Conservation (phyloP, 768 basidiomycete species). For the Lactarius psammicola region DNA sequence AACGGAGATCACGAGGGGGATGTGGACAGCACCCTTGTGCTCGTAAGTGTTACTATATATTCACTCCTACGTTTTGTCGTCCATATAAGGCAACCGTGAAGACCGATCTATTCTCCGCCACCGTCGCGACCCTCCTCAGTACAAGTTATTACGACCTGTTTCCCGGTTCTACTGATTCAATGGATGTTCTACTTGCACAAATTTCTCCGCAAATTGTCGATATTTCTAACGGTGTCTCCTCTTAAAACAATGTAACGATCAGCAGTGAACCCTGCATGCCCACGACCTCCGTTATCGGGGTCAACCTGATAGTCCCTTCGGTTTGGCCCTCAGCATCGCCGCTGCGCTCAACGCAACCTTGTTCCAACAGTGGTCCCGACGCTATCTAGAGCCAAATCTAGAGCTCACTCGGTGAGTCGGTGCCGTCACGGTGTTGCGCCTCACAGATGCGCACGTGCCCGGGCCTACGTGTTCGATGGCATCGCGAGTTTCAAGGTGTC, state of each 20-base stretch:
- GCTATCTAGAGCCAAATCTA: background rate
- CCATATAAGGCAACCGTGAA: background rate
- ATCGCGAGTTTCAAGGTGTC: no score
- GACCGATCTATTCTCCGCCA: conserved; percentile 7
- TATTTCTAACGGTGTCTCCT: background rate
- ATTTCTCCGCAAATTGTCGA: background rate
- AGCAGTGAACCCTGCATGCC: no score
- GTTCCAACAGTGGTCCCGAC: background rate
- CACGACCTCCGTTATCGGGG: background rate
- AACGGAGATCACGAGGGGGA: conserved; percentile 1
- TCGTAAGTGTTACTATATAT: background rate
- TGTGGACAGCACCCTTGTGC: background rate
- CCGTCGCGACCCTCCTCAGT: background rate
- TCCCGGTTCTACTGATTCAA: background rate
- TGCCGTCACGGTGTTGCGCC: background rate
- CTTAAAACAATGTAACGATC: no score
- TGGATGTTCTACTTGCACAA: background rate
- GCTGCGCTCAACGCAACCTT: background rate
- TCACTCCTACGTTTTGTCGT: background rate
- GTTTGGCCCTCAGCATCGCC: background rate
- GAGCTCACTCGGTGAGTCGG: background rate
- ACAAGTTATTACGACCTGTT: background rate
- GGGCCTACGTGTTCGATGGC: background rate
- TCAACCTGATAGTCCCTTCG: conserved; percentile 3
- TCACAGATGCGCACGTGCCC: background rate